These are phyloP conservation scores for Aurifilum marmelostoma DNA, from an alignment of 2,329 filamentous ascomycete genomes.

Conservation along the genomic window DNA sequence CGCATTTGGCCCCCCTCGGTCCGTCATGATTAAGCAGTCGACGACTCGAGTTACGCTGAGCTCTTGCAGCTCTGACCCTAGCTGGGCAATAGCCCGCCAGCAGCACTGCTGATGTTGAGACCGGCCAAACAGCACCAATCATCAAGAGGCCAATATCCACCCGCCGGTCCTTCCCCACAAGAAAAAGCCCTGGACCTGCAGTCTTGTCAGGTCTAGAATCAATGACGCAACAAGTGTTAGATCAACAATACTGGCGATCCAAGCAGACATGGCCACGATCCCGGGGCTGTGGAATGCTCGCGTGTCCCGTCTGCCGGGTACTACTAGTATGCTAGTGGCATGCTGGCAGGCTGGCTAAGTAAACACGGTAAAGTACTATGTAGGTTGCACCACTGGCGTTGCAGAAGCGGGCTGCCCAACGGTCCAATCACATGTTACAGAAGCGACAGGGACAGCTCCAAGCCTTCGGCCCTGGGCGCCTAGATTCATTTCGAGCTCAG, in stretches of 20 bases:
- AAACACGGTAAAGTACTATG: background rate
- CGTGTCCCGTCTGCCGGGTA: conserved; percentile 9
- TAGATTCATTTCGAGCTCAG: background rate
- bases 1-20: conserved; percentile 2
- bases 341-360: too few species aligned
- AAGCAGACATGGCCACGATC: background rate
- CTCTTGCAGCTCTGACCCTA: background rate
- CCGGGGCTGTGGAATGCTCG: conserved; percentile 9
- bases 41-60: background rate
- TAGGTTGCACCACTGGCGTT: background rate
- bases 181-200: background rate
- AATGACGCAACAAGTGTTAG: background rate
- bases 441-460: conserved; percentile 7
- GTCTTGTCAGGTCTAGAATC: background rate
- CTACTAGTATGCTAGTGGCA: background rate
- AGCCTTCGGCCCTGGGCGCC: background rate
- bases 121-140: background rate
- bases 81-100: background rate
- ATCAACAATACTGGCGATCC: background rate
- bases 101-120: background rate
- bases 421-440: conserved; percentile 15
- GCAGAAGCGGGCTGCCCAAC: background rate
- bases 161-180: background rate
- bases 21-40: background rate
- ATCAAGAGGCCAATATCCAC: background rate